Conservation (phyloP, 768 basidiomycete species). For the Coprinopsis strossmayeri region DNA sequence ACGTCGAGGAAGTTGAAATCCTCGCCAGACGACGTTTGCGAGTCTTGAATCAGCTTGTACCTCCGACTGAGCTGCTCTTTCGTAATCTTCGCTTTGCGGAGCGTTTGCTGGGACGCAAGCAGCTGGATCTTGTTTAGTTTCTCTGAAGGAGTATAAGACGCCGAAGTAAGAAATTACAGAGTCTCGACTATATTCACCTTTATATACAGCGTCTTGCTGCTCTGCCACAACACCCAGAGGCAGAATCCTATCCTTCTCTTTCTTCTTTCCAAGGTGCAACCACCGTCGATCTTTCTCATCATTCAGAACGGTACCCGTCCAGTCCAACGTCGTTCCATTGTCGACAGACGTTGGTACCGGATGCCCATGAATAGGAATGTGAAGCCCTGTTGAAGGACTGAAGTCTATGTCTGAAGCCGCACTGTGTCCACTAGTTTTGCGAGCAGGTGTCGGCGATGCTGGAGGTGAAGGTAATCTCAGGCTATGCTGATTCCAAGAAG, state of each 20-base stretch:
- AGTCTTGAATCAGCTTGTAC: conserved; percentile 47
- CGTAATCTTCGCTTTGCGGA: conserved; percentile 59
- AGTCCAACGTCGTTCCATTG: conserved; percentile 67
- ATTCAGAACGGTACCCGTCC: conserved; percentile 52
- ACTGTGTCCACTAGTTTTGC: conserved; percentile 21
- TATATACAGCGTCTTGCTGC: conserved; percentile 53
- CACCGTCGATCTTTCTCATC: conserved; percentile 53
- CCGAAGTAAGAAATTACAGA: conserved; percentile 2
- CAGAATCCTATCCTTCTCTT: conserved; percentile 42
- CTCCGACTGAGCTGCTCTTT: conserved; percentile 60
- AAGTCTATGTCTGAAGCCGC: conserved; percentile 56
- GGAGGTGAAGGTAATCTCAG: conserved; percentile 19
- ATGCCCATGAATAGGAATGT: conserved; percentile 32
- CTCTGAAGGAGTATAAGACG: conserved; percentile 30
- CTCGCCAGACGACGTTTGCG: conserved; percentile 12
- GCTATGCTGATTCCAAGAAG: conserved; percentile 20
- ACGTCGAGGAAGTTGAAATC: conserved; percentile 30
- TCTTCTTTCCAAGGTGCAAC: conserved; percentile 53
- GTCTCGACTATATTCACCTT: conserved; percentile 30
- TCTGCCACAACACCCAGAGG: conserved; percentile 42
- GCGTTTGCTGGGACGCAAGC: conserved; percentile 43
- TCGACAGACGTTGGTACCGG: conserved; percentile 67
- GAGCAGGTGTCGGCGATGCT: conserved; percentile 19
- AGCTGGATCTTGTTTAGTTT: conserved; percentile 50
- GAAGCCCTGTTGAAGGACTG: conserved; percentile 50